phyloP scores from a whole-genome alignment of 768 basidiomycete genomes.

The Cubamyces lactineus region DNA sequence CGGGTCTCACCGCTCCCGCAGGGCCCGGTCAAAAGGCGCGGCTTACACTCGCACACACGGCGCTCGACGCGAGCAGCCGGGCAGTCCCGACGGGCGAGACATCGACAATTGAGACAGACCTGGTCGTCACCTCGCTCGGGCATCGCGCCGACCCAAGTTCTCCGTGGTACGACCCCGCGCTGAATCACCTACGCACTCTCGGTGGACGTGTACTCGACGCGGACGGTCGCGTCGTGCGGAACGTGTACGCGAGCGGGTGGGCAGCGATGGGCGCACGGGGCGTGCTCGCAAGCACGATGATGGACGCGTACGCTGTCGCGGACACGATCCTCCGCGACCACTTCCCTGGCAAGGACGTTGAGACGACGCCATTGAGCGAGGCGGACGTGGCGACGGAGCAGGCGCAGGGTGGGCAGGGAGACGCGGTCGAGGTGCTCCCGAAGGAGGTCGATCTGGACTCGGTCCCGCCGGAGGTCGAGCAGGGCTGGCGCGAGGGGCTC shows the following conservation, averaged over 20 bases:
- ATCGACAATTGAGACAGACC: conserved; percentile 60
- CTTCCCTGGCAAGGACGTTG: conserved; percentile 24
- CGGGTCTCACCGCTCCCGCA: conserved; percentile 41
- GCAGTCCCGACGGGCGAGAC: conserved; percentile 60
- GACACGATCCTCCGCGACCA: conserved; percentile 70
- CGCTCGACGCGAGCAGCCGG: conserved; percentile 52
- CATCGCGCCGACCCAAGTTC: conserved; percentile 70
- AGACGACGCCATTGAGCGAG: conserved; percentile 16
- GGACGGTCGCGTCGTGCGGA: conserved; percentile 43
- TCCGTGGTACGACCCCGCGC: conserved; percentile 60
- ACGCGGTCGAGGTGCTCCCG: conserved; percentile 33
- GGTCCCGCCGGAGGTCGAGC: conserved; percentile 51
- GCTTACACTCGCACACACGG: conserved; percentile 65
- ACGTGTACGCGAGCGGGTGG: conserved; percentile 95
- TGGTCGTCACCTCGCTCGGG: conserved; percentile 88
- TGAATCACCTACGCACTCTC: conserved; percentile 58
- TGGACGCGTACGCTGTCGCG: conserved; percentile 83
- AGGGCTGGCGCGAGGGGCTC: conserved; percentile 42
- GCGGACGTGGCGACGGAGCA: conserved; percentile 17
- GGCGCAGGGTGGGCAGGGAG: neutral
- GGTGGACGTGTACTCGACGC: conserved; percentile 52
- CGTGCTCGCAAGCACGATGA: conserved; percentile 92
- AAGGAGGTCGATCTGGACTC: conserved; percentile 43
- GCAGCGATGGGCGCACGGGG: conserved; percentile 89
- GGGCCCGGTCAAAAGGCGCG: conserved; percentile 31